phyloP scores from a whole-genome alignment of 306 rosid genomes.

The Trifolium pratense region DNA sequence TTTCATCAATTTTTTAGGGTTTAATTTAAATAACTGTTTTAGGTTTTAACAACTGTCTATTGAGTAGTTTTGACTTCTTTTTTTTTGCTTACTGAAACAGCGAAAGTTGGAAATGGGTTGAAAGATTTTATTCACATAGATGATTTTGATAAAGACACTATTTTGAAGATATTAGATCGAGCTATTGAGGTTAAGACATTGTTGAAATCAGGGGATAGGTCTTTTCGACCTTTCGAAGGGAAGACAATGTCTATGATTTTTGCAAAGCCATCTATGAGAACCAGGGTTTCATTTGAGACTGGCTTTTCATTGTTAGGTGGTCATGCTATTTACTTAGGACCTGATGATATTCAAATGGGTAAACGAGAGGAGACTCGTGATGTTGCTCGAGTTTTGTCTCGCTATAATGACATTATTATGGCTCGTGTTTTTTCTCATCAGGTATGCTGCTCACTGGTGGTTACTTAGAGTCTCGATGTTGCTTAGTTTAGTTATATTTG shows the following conservation, averaged over 20 bases:
- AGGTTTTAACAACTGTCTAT: neutral
- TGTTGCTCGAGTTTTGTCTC: constrained; percentile 82
- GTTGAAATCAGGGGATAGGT: constrained; percentile 82
- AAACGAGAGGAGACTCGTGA: constrained; percentile 98
- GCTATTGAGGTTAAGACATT: constrained; percentile 85
- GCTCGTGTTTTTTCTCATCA: constrained; percentile 96
- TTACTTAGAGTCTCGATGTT: constrained; percentile 40
- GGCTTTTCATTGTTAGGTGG: constrained; percentile 89
- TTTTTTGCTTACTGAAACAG: constrained; percentile 40
- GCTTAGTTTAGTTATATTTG: constrained; percentile 16
- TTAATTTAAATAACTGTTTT: constrained; percentile 8
- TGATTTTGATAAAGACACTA: constrained; percentile 78
- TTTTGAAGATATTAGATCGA: constrained; percentile 76
- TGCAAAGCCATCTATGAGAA: constrained; percentile 96
- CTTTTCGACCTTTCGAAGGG: constrained; percentile 84
- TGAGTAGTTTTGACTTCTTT: neutral
- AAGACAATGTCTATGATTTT: constrained; percentile 98
- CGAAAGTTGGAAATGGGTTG: constrained; percentile 51
- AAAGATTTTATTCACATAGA: constrained; percentile 84
- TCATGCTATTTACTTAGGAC: constrained; percentile 91
- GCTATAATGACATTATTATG: constrained; percentile 90
- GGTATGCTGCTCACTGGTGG: constrained; percentile 59
- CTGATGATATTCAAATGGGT: constrained; percentile 95
- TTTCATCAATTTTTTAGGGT: constrained; percentile 38
- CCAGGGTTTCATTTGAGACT: constrained; percentile 92